Percentiles rank a stretch among this genome's conserved stretches.
Evolutionary conservation across 2,329 filamentous ascomycete species (phyloP).

Genomic region (Neocucurbitaria cava): DNA sequence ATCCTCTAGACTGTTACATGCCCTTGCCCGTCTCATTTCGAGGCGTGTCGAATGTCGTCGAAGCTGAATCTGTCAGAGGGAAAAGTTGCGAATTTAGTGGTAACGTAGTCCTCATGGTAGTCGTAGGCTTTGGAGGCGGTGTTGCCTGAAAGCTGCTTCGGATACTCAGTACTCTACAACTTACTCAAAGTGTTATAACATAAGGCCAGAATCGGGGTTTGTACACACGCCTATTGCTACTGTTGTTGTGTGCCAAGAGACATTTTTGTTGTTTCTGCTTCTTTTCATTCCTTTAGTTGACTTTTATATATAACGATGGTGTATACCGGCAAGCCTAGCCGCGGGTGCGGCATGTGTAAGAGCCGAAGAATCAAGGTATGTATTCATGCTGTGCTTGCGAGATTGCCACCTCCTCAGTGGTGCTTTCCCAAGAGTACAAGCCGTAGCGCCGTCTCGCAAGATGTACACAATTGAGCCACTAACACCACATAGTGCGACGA

Average conservation of each 20-base stretch:
- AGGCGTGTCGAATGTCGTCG: conserved; percentile 14
- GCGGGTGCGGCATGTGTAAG: conserved; percentile 76
- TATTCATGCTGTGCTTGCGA: conserved; percentile 7
- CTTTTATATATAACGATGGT: conserved; percentile 40
- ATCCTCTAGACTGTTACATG: conserved; percentile 3
- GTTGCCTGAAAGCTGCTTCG: conserved; percentile 17
- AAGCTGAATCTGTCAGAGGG: conserved; percentile 11
- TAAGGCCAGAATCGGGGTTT: conserved; percentile 1
- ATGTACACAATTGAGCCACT: conserved; percentile 3
- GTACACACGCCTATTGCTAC: background rate
- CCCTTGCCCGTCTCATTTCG: conserved; percentile 7
- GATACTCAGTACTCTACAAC: conserved; percentile 4
- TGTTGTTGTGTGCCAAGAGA: conserved; percentile 5
- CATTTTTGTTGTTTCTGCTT: conserved; percentile 9
- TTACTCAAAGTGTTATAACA: conserved; percentile 1
- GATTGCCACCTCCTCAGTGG: conserved; percentile 6
- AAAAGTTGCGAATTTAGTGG: conserved; percentile 9
- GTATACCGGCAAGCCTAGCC: conserved; percentile 51
- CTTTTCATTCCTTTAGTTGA: conserved; percentile 14
- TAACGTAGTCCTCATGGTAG: conserved; percentile 29
- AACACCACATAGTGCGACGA: conserved; percentile 42
- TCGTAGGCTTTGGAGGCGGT: conserved; percentile 37
- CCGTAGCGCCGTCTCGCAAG: conserved; percentile 2
- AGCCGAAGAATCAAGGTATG: conserved; percentile 75
- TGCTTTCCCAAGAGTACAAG: background rate